Evolutionary conservation across 208 protist genomes (phyloP), one percentile per base, ranked within the genome.

Genomic region (Acanthamoeba sp.): DNA sequence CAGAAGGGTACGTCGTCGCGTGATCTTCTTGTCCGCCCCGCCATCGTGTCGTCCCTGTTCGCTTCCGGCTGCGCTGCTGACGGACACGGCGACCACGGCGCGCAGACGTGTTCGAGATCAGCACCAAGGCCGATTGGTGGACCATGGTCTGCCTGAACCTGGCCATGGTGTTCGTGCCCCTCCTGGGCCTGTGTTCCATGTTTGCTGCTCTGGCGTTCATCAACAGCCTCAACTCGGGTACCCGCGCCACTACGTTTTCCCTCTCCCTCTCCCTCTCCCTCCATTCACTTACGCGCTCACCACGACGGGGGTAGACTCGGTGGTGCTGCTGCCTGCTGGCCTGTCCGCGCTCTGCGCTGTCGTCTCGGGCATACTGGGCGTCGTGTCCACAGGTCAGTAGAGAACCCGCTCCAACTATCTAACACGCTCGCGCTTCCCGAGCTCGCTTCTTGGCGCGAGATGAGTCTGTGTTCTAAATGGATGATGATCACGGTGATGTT

Each of bases 91-190:
- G n/a, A n/a, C n/a, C n/a, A n/a, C n/a, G n/a, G n/a, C n/a, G n/a
- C n/a, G n/a, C 59, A 80, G 71, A 80, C 29, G 71, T 80, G 71
- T 80, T 80, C 71, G 38, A 80, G 71, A 80, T 80, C 71, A 80
- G 71, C 71, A 29, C 71, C 7, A 80, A 80, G 71, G 71, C 71
- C 32, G 71, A 80, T 34, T 80, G 71, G 71, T 80, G 71, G 71
- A 24, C 71, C 71, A 80, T 80, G 71, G 2, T 80, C 27, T 80
- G 71, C 29, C 18, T 80, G 32, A 80, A 80, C 71, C 36, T 80
- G 71, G 71, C 71, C 71, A 80, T 80, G 71, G 36, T 80, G 18
- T 48, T 80, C 34, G 71, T 80, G 27, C 71, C 71, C 71, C 18
- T 80, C 38, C 71, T 80, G 18, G 71, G 71, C 29, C 71, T 80